Evolutionary conservation across 2,329 filamentous ascomycete species (phyloP).

Genomic region (Trichophyton simii): DNA sequence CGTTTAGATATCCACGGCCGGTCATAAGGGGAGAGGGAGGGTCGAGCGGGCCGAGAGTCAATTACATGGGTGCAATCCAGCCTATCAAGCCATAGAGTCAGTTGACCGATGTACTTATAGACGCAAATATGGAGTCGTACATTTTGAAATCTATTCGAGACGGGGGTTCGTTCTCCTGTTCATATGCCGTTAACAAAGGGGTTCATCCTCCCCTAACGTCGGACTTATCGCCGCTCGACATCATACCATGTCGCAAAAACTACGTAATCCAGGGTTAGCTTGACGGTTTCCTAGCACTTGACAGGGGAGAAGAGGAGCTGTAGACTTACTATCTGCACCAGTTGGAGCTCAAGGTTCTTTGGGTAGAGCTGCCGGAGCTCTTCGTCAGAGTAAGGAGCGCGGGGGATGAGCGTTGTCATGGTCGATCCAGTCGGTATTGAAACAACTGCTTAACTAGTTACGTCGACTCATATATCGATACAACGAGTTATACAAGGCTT

Average conservation of each 20-base stretch:
- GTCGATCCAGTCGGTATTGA: background rate
- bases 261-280: constrained; percentile 13
- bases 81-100: constrained; percentile 21
- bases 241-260: constrained; percentile 57
- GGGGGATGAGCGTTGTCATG: constrained; percentile 70
- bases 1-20: constrained; percentile 8
- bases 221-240: constrained; percentile 1
- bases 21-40: constrained; percentile 12
- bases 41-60: background rate
- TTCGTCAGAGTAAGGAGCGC: constrained; percentile 62
- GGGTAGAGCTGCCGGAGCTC: constrained; percentile 79
- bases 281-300: background rate
- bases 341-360: constrained; percentile 61
- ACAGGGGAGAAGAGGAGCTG: background rate
- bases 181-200: background rate
- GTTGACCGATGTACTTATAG: constrained; percentile 14
- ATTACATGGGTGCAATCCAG: constrained; percentile 39
- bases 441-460: too few species aligned
- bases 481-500: background rate
- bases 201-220: background rate
- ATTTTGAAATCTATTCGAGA: constrained; percentile 79
- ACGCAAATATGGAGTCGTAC: constrained; percentile 23
- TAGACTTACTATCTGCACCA: constrained; percentile 63
- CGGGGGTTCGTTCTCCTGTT: constrained; percentile 61
- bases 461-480: background rate